Evolutionary conservation across 257 asterid genomes (phyloP), one percentile per base, ranked within the genome.

Genomic region (Paraleonurus japonicus): DNA sequence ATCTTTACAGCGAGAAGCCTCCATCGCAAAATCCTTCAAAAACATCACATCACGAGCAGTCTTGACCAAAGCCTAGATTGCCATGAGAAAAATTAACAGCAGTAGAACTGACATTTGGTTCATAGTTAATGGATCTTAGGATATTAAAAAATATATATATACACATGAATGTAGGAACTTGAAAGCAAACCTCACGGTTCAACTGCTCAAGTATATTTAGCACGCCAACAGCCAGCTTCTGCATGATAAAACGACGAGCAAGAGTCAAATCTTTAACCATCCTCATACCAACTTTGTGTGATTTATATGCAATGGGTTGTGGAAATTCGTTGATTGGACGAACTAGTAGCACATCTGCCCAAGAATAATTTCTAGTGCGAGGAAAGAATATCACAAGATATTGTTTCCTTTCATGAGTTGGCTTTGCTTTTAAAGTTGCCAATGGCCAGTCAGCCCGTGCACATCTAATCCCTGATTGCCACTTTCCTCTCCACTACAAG

Each of bases 401-500:
- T 75, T 88, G 93, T 82, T 92, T 92, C 83, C 97, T 82, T 81
- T 83, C 96, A 75, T 88, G 98, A 45, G 98, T 89, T 67, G 99
- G 99, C 85, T 89, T 95, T 74, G 97, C 96, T 79, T 78, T 92
- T 82, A 92, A 70, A 82, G 98, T 89, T 68, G 95, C 73, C 73
- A 95, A 79, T 47, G 99, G 99, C 95, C 98, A 89, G 73, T 95
- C 99, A 65, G 86, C 90, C 83, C 93, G 84, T 15, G 94, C 92
- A 68, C 99, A 95, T 81, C 85, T 87, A 62, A 95, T 95, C 84
- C 98, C 99, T 39, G 98, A 86, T 79, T 95, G 98, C 99, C 99
- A 95, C 78, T 85, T 78, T 71, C 99, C 99, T 81, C 98, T 89
- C 98, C 99, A 92, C 99, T 95, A 70, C 67, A 79, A 73, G 67